phyloP scores from a whole-genome alignment of 164 flowering plant genomes.

The Sedum album region DNA sequence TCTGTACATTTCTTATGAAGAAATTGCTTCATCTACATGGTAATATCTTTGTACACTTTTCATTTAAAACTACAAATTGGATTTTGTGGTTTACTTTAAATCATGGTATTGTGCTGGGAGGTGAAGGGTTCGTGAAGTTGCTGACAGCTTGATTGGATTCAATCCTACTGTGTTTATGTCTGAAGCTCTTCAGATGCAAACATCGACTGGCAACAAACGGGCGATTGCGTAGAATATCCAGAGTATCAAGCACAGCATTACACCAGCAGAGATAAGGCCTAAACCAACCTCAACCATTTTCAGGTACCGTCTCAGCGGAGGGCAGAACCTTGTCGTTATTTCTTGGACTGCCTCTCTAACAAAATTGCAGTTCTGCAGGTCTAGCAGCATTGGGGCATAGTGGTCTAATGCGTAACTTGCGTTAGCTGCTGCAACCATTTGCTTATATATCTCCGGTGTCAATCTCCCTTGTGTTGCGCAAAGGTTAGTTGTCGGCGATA shows the following conservation, averaged over 20 bases:
- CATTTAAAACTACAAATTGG: background rate
- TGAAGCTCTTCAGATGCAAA: background rate
- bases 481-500: conserved; percentile 30
- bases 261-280: conserved; percentile 66
- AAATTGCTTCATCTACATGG: background rate
- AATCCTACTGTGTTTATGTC: background rate
- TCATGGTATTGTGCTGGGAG: background rate
- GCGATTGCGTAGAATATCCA: conserved; percentile 85
- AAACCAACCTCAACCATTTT: conserved; percentile 56
- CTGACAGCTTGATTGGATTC: background rate
- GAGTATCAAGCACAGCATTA: conserved; percentile 69
- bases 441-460: conserved; percentile 52
- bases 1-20: too few species aligned
- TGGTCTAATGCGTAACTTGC: conserved; percentile 74
- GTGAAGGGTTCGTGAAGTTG: background rate
- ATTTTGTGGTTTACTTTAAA: background rate
- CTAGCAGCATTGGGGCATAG: conserved; percentile 63
- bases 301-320: conserved; percentile 51
- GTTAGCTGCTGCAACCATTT: conserved; percentile 61
- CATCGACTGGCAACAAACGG: conserved; percentile 49
- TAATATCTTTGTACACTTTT: background rate
- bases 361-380: conserved; percentile 75
- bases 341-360: conserved; percentile 60
- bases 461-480: conserved; percentile 65
- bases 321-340: conserved; percentile 50